phyloP scores from a whole-genome alignment of 345 rosid genomes.

The Heritiera littoralis region DNA sequence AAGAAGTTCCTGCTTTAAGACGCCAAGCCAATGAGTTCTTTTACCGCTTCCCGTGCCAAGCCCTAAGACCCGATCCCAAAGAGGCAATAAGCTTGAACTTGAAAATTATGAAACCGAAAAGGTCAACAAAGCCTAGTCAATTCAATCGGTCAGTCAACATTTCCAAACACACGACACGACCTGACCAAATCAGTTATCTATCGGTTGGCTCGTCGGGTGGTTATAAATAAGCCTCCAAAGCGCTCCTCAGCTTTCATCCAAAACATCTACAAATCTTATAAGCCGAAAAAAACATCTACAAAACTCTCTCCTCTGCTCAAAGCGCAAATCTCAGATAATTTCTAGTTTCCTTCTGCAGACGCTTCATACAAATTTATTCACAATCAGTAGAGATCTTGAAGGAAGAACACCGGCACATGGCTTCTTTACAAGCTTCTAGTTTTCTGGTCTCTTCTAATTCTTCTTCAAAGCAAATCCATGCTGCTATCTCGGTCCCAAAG shows the following conservation, averaged over 20 bases:
- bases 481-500: constrained; percentile 49
- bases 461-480: constrained; percentile 34
- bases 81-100: background rate
- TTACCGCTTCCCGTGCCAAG: background rate
- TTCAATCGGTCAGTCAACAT: background rate
- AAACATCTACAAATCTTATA: background rate
- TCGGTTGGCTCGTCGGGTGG: background rate
- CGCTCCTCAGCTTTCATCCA: background rate
- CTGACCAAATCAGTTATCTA: background rate
- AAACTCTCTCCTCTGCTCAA: background rate
- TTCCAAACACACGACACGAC: background rate
- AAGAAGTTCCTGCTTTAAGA: background rate
- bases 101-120: background rate
- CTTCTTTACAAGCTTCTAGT: constrained; percentile 44
- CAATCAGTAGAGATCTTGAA: background rate
- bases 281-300: too few relatives aligned
- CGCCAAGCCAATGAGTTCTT: background rate
- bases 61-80: background rate
- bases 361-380: background rate
- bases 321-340: background rate
- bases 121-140: background rate
- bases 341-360: background rate
- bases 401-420: constrained; percentile 30
- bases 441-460: constrained; percentile 34
- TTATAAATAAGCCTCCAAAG: background rate